Base-by-base conservation (phyloP, 225 moss, liverwort and hornwort genomes). In the Lunularia cruciata region DNA sequence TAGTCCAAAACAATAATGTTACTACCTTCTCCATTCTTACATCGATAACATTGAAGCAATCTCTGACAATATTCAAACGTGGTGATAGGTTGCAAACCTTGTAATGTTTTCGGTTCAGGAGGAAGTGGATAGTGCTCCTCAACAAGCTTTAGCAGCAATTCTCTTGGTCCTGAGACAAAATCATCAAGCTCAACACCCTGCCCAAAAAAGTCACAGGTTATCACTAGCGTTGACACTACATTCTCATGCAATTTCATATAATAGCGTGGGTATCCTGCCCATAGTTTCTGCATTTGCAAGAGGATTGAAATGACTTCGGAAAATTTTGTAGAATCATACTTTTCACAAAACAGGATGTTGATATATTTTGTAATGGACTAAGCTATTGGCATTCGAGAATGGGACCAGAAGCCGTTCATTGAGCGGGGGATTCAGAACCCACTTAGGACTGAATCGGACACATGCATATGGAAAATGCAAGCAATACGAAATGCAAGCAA, bases 81-180 rank as follows among this genome's bases (percentile, higher is more conserved):
- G 27, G 9, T 53, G 8, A 8, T 8, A 63, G 63, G 4, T 34
- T 58, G 34, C 51, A 60, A 61, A 90, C 90, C 90, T 90, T 80
- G 90, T 63, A 76, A 52, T 13, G 71, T 72, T 52, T 78, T 86
- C 35, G 90, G 85, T 72, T 86, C 82, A 60, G 76, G 76, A 63
- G 98, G 93, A 73, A 98, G 91, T 76, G 98, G 98, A 87, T 93
- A 98, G 68, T 98, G 88, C 53, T 93, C 98, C 69, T 98, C 98
- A 26, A 93, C 87, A 74, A 98, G 91, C 80, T 98, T 98, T 73
- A 98, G 79, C 57, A 98, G 89, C 63, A 93, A 78, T 67, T 98
- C 98, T 65, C 98, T 84, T 59, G 98, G 98, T 63, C 98, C 98
- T 76, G 98, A 98, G 67, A 98, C 89, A 61, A 98, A 98, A 85